Evolutionary conservation across 108 stramenopile genomes (phyloP).

Genomic region (Fragilaria radians): DNA sequence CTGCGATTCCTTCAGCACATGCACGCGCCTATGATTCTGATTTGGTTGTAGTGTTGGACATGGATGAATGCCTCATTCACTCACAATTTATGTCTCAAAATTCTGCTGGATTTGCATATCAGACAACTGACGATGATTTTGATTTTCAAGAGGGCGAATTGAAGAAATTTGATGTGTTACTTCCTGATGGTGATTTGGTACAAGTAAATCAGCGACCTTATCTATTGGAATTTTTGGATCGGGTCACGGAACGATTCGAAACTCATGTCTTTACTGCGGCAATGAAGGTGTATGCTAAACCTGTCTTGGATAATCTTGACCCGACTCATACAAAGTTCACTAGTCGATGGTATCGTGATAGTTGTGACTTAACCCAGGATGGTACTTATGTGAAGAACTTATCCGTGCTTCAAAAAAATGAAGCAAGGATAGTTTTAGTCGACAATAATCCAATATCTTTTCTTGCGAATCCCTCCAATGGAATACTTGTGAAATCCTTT

Average conservation of each 20-base stretch:
- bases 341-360: constrained; percentile 83
- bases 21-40: constrained; percentile 50
- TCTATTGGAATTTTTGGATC: constrained; percentile 81
- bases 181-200: constrained; percentile 85
- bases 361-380: constrained; percentile 62
- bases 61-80: constrained; percentile 99
- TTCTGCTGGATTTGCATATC: constrained; percentile 30
- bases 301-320: constrained; percentile 89
- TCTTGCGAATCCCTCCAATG: constrained; percentile 91
- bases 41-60: constrained; percentile 91
- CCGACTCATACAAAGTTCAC: constrained; percentile 76
- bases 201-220: constrained; percentile 93
- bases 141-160: constrained; percentile 11
- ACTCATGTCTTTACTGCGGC: constrained; percentile 97
- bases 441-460: constrained; percentile 96
- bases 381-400: constrained; percentile 86
- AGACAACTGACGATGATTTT: not conserved
- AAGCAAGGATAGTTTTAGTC: constrained; percentile 86
- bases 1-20: not conserved
- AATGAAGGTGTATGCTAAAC: constrained; percentile 94
- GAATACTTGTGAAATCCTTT: constrained; percentile 97
- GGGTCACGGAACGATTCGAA: constrained; percentile 73
- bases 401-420: constrained; percentile 12
- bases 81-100: constrained; percentile 78
- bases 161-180: constrained; percentile 58